A percentile compares a stretch with the other conserved stretches of the same genome.
Conservation (phyloP, 768 basidiomycete species). For the Termitomyces sp. region DNA sequence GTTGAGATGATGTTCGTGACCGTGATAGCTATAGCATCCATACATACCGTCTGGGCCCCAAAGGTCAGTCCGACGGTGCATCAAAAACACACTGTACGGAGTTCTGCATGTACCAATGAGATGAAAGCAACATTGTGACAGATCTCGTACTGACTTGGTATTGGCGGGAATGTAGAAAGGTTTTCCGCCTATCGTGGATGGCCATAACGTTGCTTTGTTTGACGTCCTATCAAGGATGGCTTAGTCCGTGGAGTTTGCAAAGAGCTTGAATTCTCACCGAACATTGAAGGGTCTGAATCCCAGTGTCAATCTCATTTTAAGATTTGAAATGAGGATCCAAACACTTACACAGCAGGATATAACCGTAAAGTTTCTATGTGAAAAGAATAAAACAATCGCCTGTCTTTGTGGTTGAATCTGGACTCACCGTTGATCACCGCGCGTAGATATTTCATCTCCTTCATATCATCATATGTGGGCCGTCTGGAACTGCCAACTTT, state of each 20-base stretch:
- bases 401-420: neutral
- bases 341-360: slow-evolving; percentile 31
- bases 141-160: slow-evolving; percentile 19
- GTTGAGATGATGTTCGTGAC: neutral
- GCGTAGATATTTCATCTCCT: slow-evolving; percentile 41
- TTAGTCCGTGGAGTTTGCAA: neutral
- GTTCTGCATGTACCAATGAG: slow-evolving; percentile 12
- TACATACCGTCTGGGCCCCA: slow-evolving; percentile 63
- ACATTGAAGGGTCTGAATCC: slow-evolving; percentile 22
- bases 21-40: neutral
- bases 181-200: slow-evolving; percentile 21
- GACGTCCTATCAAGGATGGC: slow-evolving; percentile 13
- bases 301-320: neutral
- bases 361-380: slow-evolving; percentile 40
- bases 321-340: neutral
- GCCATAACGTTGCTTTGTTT: slow-evolving; percentile 25
- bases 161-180: slow-evolving; percentile 35
- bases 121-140: slow-evolving; percentile 6
- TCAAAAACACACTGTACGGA: slow-evolving; percentile 31
- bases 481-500: slow-evolving; percentile 31
- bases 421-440: slow-evolving; percentile 33
- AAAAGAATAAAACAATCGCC: neutral
- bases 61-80: slow-evolving; percentile 42
- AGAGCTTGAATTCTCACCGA: slow-evolving; percentile 15
- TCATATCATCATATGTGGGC: slow-evolving; percentile 43